These are phyloP conservation scores for Leccinum griseonigrum DNA, from an alignment of 1,284 basidiomycete species.

Conservation along the genomic window DNA sequence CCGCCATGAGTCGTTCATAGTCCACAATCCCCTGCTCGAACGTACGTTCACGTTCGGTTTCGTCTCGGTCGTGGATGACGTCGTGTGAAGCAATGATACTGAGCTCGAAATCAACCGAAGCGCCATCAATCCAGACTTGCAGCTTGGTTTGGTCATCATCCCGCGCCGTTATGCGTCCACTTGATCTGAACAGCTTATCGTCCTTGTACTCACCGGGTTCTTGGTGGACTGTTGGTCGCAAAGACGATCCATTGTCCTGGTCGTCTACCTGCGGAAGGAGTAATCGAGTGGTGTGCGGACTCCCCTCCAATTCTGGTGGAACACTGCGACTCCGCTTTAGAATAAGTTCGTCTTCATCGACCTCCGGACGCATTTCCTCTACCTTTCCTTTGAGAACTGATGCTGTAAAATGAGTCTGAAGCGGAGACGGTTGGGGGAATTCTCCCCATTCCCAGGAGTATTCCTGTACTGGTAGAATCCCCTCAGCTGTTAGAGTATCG, in stretches of 20 bases:
- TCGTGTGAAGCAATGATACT: conserved; percentile 44
- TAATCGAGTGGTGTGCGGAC: conserved; percentile 34
- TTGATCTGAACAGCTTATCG: conserved; percentile 40
- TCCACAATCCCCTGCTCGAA: conserved; percentile 58
- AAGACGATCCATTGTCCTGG: conserved; percentile 21
- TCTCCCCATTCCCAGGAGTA: conserved; percentile 87
- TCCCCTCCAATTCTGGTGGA: conserved; percentile 49
- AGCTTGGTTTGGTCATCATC: conserved; percentile 52
- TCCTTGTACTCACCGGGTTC: conserved; percentile 5
- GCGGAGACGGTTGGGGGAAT: conserved; percentile 76
- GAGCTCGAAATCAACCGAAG: conserved; percentile 58
- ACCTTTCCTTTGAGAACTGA: conserved; percentile 21
- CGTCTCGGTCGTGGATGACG: conserved; percentile 41
- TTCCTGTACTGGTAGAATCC: conserved; percentile 42
- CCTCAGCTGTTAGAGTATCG: conserved; percentile 8
- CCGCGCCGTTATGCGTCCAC: conserved; percentile 51
- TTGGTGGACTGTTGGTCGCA: background rate
- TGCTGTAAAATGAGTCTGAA: conserved; percentile 50
- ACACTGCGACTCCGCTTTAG: conserved; percentile 51
- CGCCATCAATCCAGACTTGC: conserved; percentile 54
- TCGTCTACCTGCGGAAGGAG: conserved; percentile 36
- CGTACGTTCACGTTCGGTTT: conserved; percentile 47
- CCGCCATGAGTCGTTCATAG: conserved; percentile 53
- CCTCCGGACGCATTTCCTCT: conserved; percentile 19
- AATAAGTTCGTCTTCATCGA: conserved; percentile 27